Evolutionary conservation across 2,329 filamentous ascomycete species (phyloP).

Genomic region (Tothia fuscella): DNA sequence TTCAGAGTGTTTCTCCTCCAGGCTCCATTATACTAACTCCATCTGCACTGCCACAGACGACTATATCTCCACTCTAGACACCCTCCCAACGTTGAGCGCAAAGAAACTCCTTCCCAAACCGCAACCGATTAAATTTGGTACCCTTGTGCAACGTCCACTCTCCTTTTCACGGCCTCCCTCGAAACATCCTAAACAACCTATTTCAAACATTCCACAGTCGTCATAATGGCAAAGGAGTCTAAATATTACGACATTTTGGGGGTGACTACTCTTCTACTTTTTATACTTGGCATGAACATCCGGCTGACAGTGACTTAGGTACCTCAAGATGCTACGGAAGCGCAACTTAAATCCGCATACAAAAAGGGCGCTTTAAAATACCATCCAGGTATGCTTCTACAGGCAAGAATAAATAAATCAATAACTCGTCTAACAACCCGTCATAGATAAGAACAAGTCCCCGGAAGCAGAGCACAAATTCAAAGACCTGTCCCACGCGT

Average conservation of each 20-base stretch:
- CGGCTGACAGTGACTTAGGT: conserved; percentile 41
- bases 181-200: too few relatives aligned
- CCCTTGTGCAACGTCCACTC: too few relatives aligned
- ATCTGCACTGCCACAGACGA: too few relatives aligned
- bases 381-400: conserved; percentile 57
- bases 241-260: conserved; percentile 70
- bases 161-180: too few relatives aligned
- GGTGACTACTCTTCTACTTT: conserved; percentile 36
- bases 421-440: conserved; percentile 13
- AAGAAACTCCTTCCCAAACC: too few relatives aligned
- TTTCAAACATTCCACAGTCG: conserved; percentile 12
- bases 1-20: too few relatives aligned
- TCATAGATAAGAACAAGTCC: conserved; percentile 90
- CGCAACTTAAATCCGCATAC: conserved; percentile 85
- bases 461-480: conserved; percentile 92
- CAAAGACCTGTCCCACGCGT: conserved; percentile 93
- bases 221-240: conserved; percentile 65
- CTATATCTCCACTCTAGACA: too few relatives aligned
- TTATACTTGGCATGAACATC: background rate
- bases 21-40: too few relatives aligned
- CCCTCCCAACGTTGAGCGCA: too few relatives aligned
- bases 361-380: conserved; percentile 72
- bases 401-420: background rate
- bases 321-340: conserved; percentile 64
- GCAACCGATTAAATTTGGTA: too few relatives aligned